A percentile compares a stretch with the other conserved stretches of the same genome.
Evolutionary conservation across 345 rosid species (phyloP).

Genomic region (Euphorbia lathyris): DNA sequence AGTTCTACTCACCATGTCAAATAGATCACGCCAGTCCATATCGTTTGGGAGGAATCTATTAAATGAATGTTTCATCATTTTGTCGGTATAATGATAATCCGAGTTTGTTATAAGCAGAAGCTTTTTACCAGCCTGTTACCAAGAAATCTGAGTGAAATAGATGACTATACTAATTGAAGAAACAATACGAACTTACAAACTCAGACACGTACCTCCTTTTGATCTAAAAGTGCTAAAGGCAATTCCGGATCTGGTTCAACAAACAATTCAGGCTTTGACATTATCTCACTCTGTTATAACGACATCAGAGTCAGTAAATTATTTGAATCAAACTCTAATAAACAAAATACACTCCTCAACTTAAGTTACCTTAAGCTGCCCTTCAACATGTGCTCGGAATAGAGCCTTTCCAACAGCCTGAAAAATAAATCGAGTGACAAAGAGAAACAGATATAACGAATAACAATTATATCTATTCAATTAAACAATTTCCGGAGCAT

Average conservation of each 20-base stretch:
- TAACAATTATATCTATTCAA: slow-evolving; percentile 1
- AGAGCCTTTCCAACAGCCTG: slow-evolving; percentile 97
- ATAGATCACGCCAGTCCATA: slow-evolving; percentile 92
- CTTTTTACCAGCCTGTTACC: slow-evolving; percentile 86
- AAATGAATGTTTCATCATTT: slow-evolving; percentile 96
- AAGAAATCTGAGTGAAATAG: slow-evolving; percentile 14
- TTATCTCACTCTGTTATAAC: slow-evolving; percentile 74
- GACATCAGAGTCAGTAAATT: slow-evolving; percentile 17
- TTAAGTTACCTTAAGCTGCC: slow-evolving; percentile 78
- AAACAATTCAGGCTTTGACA: slow-evolving; percentile 92
- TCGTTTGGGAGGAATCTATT: slow-evolving; percentile 85
- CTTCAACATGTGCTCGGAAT: slow-evolving; percentile 96
- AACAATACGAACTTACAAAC: not conserved
- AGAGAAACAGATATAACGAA: slow-evolving; percentile 12
- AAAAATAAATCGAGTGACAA: slow-evolving; percentile 26
- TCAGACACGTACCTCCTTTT: slow-evolving; percentile 70
- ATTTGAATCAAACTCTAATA: slow-evolving; percentile 5
- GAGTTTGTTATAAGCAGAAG: slow-evolving; percentile 95
- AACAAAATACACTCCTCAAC: not conserved
- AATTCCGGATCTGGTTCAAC: slow-evolving; percentile 95
- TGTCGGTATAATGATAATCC: slow-evolving; percentile 89
- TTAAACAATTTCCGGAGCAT: slow-evolving; percentile 21
- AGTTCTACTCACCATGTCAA: slow-evolving; percentile 60
- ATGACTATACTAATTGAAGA: slow-evolving; percentile 11
- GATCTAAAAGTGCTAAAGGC: slow-evolving; percentile 91